Conservation (phyloP, 306 rosid genomes). For the Sophora flavescens region DNA sequence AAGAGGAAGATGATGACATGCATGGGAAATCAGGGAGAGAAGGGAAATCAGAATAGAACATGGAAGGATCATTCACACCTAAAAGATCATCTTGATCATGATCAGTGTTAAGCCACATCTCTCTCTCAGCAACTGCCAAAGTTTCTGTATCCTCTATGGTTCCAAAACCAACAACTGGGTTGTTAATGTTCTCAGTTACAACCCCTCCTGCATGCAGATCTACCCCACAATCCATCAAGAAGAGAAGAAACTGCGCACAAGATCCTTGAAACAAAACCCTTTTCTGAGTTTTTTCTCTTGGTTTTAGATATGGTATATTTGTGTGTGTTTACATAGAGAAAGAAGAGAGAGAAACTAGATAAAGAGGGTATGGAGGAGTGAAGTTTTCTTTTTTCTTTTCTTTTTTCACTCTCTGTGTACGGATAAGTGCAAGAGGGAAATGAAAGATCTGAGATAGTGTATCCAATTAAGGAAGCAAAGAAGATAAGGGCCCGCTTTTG, state of each 20-base stretch:
- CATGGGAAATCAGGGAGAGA: constrained; percentile 85
- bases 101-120: constrained; percentile 65
- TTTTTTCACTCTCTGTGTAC: constrained; percentile 44
- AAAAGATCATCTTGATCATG: constrained; percentile 51
- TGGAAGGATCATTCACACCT: constrained; percentile 58
- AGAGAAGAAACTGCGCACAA: background rate
- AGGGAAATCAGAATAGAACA: constrained; percentile 85
- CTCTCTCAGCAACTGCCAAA: constrained; percentile 49
- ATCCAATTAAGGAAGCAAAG: constrained; percentile 72
- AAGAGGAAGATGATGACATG: constrained; percentile 91
- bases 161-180: constrained; percentile 35
- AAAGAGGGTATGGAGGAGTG: constrained; percentile 30
- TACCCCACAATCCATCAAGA: constrained; percentile 45
- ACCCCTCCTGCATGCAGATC: constrained; percentile 66
- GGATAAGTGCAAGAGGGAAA: constrained; percentile 52
- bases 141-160: constrained; percentile 42
- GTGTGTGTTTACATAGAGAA: constrained; percentile 1
- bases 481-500: constrained; percentile 61
- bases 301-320: constrained; percentile 11
- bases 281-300: constrained; percentile 38
- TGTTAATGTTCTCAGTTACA: background rate
- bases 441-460: constrained; percentile 47
- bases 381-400: background rate
- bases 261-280: constrained; percentile 24
- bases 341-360: constrained; percentile 56